Base-by-base conservation (phyloP, 345 rosid species). In the Passiflora organensis region DNA sequence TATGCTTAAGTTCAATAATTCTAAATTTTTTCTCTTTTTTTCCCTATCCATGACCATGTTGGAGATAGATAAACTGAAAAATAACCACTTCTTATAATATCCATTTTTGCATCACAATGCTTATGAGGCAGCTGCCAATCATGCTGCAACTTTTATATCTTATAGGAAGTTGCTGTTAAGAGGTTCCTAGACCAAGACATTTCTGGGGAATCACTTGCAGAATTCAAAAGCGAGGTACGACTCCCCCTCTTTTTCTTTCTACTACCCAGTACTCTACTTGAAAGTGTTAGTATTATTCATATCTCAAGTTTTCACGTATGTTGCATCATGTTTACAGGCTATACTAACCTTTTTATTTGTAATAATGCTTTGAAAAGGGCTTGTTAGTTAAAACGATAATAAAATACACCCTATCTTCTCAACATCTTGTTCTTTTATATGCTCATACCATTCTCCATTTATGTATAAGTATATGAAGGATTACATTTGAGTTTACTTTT, bases 81-180 rank as follows among this genome's bases (percentile, higher is more conserved):
- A 13, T 6, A 9, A 36, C 45, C 10, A 38, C 43, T 32, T 42
- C 14, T 41, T 14, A n/a, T 1, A 32, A 15, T 48, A 50, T 23
- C 13, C 6, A 12, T 17, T 17, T 38, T 52, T n/a, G 0, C 6
- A 36, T 23, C 32, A 23, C 22, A 22, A 1, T 18, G n/a, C 63
- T 52, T 46, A 28, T 28, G 34, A 28, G 34, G 34, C 34, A 28
- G 34, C 34, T 28, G 8, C 34, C 34, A 8, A 28, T 28, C 34
- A 28, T 8, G 34, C 34, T 28, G 34, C 5, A 28, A 28, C 34
- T 24, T 59, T 36, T 67, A 32, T 66, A 59, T n/a, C n/a, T 72
- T 58, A 56, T 65, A 90, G 97, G 94, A 86, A 75, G 95, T 90
- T 74, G 97, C 96, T 25, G 95, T 91, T 72, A 91, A 91, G 82